Percentiles rank a stretch among this genome's conserved stretches.
phyloP scores from a whole-genome alignment of 176 grass and related monocot species.

The Canna indica region DNA sequence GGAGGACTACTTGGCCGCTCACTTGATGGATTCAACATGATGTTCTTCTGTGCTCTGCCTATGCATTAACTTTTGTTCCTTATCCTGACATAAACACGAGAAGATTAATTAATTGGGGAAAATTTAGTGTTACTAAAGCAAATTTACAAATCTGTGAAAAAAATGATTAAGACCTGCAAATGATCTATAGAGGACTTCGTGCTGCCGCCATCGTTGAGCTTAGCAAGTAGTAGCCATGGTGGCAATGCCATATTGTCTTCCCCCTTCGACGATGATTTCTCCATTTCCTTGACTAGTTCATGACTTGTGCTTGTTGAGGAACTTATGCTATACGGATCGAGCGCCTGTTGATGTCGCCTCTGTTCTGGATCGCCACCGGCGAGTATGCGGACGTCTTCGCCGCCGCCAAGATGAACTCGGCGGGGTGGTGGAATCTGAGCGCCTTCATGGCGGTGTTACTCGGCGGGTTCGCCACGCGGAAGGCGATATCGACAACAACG shows the following conservation, averaged over 20 bases:
- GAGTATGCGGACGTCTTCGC: no score
- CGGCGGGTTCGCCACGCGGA: no score
- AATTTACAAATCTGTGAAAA: background rate
- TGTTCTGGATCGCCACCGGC: no score
- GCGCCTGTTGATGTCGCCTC: no score
- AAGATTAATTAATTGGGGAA: background rate
- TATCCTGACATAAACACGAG: no score
- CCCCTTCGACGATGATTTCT: background rate
- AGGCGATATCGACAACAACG: no score
- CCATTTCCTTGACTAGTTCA: slow-evolving; percentile 26
- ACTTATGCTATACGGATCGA: no score
- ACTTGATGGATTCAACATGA: background rate
- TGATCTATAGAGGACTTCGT: slow-evolving; percentile 3
- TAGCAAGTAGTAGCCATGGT: slow-evolving; percentile 54
- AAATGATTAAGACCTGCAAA: slow-evolving; percentile 20
- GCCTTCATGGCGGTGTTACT: no score
- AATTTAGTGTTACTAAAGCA: background rate
- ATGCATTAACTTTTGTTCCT: no score
- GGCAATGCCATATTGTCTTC: slow-evolving; percentile 28
- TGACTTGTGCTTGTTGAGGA: slow-evolving; percentile 10
- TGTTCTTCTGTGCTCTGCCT: slow-evolving; percentile 4
- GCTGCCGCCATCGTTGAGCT: slow-evolving; percentile 9
- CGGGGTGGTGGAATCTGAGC: no score
- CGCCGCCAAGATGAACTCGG: no score
- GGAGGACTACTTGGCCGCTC: background rate